Evolutionary conservation across 306 rosid genomes (phyloP), one percentile per base, ranked within the genome.

Genomic region (apple (Malus domestica)): DNA sequence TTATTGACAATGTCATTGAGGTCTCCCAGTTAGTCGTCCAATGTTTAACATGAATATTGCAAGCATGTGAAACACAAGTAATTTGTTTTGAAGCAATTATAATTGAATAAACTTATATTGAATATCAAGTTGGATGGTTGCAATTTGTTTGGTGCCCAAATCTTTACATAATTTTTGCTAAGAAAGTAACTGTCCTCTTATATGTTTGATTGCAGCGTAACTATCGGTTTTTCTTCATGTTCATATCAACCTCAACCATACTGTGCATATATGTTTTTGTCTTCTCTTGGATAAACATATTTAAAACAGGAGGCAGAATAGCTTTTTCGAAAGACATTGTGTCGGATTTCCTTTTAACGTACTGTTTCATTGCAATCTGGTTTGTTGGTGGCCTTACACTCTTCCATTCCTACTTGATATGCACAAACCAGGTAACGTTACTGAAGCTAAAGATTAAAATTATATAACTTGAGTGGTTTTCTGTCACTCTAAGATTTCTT

Each of bases 361-460:
- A 92, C 82, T 89, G 97, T 90, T 95, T 92, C 79, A 52, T 92
- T 12, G 90, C 92, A 42, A 86, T 90, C 74, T 92, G 97, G 99
- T 95, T 95, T 68, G 99, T 95, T 70, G 99, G 97, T 61, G 99
- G 99, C 85, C 99, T 95, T 65, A 84, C 97, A 44, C 76, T 86
- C 52, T 95, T 95, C 90, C 99, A 95, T 88, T 87, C 86, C 82
- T 90, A 89, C 84, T 94, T 95, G 76, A 80, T 92, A 35, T 84
- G 91, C 75, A 89, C 92, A 81, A 95, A 92, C 83, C 97, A 95
- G 98, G 98, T 92, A 71, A 82, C 54, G 69, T 35, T 79, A 71
- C 14, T 32, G 65, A 25, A 54, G 55, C 65, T 71, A 71, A 52
- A 54, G 6, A 54, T 12, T 19, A 20, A 71, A 30, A 29, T 51